phyloP scores from a whole-genome alignment of 441 rosid species.

The Mallotus repandus region DNA sequence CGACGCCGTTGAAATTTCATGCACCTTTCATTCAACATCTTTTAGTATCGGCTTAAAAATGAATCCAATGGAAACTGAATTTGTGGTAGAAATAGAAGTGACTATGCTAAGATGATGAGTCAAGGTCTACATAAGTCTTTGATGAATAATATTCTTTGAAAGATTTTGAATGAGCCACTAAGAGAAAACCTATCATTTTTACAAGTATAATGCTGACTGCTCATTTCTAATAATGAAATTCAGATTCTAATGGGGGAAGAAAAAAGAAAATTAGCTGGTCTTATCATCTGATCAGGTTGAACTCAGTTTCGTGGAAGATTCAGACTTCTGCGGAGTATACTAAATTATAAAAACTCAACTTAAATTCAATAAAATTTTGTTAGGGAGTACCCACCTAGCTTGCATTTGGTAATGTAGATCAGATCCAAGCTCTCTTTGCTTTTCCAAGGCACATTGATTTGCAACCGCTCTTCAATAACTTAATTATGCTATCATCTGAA shows the following conservation, averaged over 20 bases:
- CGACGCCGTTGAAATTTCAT: too few relatives aligned
- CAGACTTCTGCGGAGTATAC: not conserved
- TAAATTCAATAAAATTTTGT: not conserved
- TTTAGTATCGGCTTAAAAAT: not conserved
- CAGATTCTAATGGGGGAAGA: not conserved
- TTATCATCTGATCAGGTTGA: not conserved
- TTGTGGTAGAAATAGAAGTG: not conserved
- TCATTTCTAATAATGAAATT: not conserved
- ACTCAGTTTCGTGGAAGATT: not conserved
- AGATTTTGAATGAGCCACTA: not conserved
- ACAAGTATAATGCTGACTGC: not conserved
- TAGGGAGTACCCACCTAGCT: not conserved
- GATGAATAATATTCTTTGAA: not conserved
- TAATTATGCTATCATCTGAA: not conserved
- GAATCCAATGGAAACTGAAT: not conserved
- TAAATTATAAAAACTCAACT: not conserved
- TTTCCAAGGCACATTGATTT: not conserved
- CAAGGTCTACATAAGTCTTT: not conserved
- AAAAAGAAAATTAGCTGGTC: not conserved
- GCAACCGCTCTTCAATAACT: not conserved
- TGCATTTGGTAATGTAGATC: not conserved
- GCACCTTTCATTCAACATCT: not conserved
- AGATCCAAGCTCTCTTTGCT: too few relatives aligned
- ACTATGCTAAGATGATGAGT: slow-evolving; percentile 2
- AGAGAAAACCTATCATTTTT: not conserved